These are phyloP conservation scores for Marchantia polymorpha DNA, from an alignment of 225 moss, liverwort and hornwort genomes.

Conservation along the genomic window DNA sequence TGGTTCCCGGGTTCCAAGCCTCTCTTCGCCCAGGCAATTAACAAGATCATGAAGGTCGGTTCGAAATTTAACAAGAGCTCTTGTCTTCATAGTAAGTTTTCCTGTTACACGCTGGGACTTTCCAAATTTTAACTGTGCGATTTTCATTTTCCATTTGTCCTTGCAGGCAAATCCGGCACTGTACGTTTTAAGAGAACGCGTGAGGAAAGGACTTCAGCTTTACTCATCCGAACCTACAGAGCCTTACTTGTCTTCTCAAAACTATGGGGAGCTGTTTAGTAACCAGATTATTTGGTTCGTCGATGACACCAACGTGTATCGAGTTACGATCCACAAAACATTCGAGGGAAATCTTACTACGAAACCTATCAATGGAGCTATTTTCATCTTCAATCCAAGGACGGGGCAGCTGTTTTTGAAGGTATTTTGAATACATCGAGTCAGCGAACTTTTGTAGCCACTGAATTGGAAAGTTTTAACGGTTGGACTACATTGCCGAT, in stretches of 20 bases:
- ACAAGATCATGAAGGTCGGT: slow-evolving; percentile 93
- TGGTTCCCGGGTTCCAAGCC: slow-evolving; percentile 99
- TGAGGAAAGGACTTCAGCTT: slow-evolving; percentile 88
- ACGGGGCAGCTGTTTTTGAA: slow-evolving; percentile 98
- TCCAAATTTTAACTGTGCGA: neutral
- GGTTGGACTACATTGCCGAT: too few relatives aligned
- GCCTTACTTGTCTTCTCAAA: slow-evolving; percentile 95
- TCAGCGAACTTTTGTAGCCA: too few relatives aligned
- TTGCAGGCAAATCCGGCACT: slow-evolving; percentile 88
- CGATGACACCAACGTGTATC: slow-evolving; percentile 98
- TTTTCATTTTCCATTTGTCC: neutral
- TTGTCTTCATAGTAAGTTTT: neutral
- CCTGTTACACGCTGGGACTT: neutral
- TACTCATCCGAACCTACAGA: slow-evolving; percentile 99
- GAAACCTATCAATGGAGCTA: slow-evolving; percentile 99
- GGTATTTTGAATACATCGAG: slow-evolving; percentile 29
- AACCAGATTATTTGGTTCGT: slow-evolving; percentile 99
- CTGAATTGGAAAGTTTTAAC: too few relatives aligned
- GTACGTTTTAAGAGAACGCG: slow-evolving; percentile 96
- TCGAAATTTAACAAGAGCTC: neutral
- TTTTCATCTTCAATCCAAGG: slow-evolving; percentile 97
- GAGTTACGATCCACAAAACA: slow-evolving; percentile 98
- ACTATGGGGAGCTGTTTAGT: slow-evolving; percentile 97
- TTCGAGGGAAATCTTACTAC: slow-evolving; percentile 99
- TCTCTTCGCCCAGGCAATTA: slow-evolving; percentile 98